A percentile compares a stretch with the other conserved stretches of the same genome.
These are phyloP conservation scores for Endocarpon pusillum DNA, from an alignment of 495 filamentous ascomycete species.

Conservation along the genomic window DNA sequence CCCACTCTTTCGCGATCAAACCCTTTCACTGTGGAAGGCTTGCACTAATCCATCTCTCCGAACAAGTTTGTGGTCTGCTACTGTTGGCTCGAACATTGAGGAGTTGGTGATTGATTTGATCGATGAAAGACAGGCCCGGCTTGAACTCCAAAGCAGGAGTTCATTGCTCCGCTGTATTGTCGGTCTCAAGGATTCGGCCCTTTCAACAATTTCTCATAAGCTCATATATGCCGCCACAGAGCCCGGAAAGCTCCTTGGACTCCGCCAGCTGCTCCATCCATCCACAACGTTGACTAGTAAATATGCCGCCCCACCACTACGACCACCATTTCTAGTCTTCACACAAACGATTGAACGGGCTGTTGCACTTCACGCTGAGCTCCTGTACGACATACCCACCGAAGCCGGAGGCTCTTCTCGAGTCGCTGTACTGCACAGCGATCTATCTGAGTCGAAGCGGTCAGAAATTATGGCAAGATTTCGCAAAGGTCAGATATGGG, in stretches of 20 bases:
- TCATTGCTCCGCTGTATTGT: conserved; percentile 72
- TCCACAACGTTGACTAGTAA: conserved; percentile 12
- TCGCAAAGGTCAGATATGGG: conserved; percentile 84
- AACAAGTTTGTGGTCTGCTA: conserved; percentile 82
- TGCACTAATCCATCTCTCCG: conserved; percentile 49
- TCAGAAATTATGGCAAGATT: conserved; percentile 74
- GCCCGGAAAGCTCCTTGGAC: conserved; percentile 77
- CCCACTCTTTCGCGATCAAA: conserved; percentile 78
- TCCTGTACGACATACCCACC: conserved; percentile 84
- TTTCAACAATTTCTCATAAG: conserved; percentile 78
- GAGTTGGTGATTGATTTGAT: conserved; percentile 49
- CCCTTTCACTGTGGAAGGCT: conserved; percentile 66
- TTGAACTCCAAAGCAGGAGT: conserved; percentile 15
- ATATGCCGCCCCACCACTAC: conserved; percentile 42
- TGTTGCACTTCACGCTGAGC: conserved; percentile 67
- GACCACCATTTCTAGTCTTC: conserved; percentile 84
- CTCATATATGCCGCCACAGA: conserved; percentile 86
- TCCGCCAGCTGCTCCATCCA: conserved; percentile 83
- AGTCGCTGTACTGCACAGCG: conserved; percentile 79
- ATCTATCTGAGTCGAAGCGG: conserved; percentile 59
- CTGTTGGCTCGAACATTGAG: conserved; percentile 88
- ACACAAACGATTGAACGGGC: conserved; percentile 87
- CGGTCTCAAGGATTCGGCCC: conserved; percentile 84
- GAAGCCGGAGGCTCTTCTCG: conserved; percentile 74
- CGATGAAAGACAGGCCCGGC: conserved; percentile 24